A percentile compares a stretch with the other conserved stretches of the same genome.
Conservation (phyloP, 495 filamentous ascomycete genomes). For the Aspergillus ostianus region DNA sequence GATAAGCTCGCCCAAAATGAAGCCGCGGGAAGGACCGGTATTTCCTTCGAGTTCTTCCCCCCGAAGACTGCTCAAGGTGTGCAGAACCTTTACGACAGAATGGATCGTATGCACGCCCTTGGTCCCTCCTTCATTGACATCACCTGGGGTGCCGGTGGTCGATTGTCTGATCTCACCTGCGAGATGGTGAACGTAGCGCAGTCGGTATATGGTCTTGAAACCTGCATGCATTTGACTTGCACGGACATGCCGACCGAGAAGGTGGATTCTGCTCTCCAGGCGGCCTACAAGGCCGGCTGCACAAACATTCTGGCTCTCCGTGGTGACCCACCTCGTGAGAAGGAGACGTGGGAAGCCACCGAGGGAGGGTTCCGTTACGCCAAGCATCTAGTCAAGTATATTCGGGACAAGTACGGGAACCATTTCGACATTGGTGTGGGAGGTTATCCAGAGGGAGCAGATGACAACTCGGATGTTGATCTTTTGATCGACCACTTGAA, state of each 20-base stretch:
- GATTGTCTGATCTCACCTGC: conserved; percentile 84
- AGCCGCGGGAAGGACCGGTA: conserved; percentile 70
- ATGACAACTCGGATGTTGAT: conserved; percentile 85
- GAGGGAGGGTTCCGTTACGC: conserved; percentile 89
- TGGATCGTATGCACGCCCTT: conserved; percentile 96
- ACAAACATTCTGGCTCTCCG: conserved; percentile 96
- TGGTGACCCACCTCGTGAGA: conserved; percentile 92
- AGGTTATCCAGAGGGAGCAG: conserved; percentile 94
- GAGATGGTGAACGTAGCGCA: conserved; percentile 98
- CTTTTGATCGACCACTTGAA: conserved; percentile 88
- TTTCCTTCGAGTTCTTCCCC: conserved; percentile 99
- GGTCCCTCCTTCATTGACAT: conserved; percentile 96
- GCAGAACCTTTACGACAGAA: conserved; percentile 98
- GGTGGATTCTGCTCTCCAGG: conserved; percentile 82
- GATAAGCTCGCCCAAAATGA: conserved; percentile 87
- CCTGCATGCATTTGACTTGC: conserved; percentile 98
- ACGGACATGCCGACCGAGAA: conserved; percentile 95
- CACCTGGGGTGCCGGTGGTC: conserved; percentile 97
- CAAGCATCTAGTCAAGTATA: conserved; percentile 90
- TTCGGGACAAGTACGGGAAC: conserved; percentile 82
- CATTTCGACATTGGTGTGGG: conserved; percentile 99
- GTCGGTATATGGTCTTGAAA: conserved; percentile 94
- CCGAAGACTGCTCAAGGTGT: conserved; percentile 98
- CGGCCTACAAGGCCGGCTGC: conserved; percentile 92
- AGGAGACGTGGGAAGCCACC: conserved; percentile 87